Conservation (phyloP, 352 stramenopile species). For the Pythium apleroticum region DNA sequence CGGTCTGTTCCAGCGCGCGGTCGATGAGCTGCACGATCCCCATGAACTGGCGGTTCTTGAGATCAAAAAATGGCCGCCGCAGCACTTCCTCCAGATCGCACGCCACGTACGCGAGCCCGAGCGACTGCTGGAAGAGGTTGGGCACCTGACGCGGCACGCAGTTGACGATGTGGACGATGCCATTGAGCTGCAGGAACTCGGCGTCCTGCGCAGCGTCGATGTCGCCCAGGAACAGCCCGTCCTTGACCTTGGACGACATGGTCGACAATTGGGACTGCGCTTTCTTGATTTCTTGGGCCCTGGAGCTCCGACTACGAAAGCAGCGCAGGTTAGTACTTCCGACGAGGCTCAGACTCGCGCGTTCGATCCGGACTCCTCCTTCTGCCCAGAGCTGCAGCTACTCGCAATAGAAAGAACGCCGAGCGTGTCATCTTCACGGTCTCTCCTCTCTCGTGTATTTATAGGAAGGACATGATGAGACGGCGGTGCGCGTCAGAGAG, state of each 20-base stretch:
- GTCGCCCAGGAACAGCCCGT: slow-evolving; percentile 94
- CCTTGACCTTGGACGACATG: slow-evolving; percentile 94
- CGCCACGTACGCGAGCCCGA: slow-evolving; percentile 79
- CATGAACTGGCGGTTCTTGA: slow-evolving; percentile 87
- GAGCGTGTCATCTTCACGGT: slow-evolving; percentile 13
- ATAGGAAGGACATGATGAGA: slow-evolving; percentile 68
- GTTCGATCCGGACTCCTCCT: not conserved
- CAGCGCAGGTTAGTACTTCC: not conserved
- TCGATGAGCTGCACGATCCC: slow-evolving; percentile 79
- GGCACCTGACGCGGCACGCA: slow-evolving; percentile 88
- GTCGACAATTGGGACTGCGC: not conserved
- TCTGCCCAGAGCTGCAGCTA: slow-evolving; percentile 13
- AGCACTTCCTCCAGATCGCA: slow-evolving; percentile 76
- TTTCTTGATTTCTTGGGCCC: not conserved
- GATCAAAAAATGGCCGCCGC: slow-evolving; percentile 66
- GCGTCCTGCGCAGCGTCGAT: slow-evolving; percentile 90
- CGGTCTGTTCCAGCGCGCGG: slow-evolving; percentile 70
- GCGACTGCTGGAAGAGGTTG: slow-evolving; percentile 89
- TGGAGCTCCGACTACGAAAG: not conserved
- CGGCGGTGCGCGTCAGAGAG: slow-evolving; percentile 36
- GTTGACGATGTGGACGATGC: slow-evolving; percentile 92
- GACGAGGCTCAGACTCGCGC: not conserved
- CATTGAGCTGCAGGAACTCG: slow-evolving; percentile 93
- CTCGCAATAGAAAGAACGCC: slow-evolving; percentile 6
- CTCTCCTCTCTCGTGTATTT: slow-evolving; percentile 22